Evolutionary conservation across 2,329 filamentous ascomycete genomes (phyloP).

Genomic region (Trichoderma asperellum): DNA sequence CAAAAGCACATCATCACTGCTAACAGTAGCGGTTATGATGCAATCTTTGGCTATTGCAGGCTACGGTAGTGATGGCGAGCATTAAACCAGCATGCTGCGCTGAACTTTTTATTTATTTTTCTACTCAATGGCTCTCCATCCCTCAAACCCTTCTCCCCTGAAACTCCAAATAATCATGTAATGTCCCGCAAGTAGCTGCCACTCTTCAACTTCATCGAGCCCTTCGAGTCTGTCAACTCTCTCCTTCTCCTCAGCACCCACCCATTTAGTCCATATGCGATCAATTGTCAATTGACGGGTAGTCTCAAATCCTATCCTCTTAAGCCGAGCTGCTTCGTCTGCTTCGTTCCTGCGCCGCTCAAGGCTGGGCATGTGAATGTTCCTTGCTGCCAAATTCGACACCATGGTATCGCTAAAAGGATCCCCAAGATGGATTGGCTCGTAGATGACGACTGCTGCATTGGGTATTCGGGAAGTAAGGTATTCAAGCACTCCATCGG

Average conservation of each 20-base stretch:
- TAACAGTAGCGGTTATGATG: neutral
- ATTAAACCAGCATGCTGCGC: neutral
- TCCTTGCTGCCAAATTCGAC: constrained; percentile 79
- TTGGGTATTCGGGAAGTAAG: constrained; percentile 59
- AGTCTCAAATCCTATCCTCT: constrained; percentile 64
- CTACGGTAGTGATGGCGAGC: neutral
- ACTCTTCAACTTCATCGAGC: constrained; percentile 94
- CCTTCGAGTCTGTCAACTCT: constrained; percentile 81
- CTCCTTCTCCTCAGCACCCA: constrained; percentile 71
- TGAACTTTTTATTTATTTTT: neutral
- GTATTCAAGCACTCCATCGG: constrained; percentile 65
- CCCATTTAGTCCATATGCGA: constrained; percentile 77
- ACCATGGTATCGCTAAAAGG: constrained; percentile 92
- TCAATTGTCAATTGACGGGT: constrained; percentile 52
- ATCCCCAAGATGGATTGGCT: constrained; percentile 82
- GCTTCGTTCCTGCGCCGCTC: constrained; percentile 68
- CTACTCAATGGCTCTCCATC: constrained; percentile 31
- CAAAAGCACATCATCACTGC: neutral
- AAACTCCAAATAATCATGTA: constrained; percentile 92
- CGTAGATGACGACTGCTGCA: constrained; percentile 75
- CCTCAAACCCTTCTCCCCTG: constrained; percentile 46
- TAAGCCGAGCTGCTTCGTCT: constrained; percentile 71
- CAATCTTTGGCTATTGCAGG: neutral
- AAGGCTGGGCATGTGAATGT: constrained; percentile 84
- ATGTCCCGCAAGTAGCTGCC: constrained; percentile 82